Conservation (phyloP, 805 yeast species). For the Gaillardinia entomophila region DNA sequence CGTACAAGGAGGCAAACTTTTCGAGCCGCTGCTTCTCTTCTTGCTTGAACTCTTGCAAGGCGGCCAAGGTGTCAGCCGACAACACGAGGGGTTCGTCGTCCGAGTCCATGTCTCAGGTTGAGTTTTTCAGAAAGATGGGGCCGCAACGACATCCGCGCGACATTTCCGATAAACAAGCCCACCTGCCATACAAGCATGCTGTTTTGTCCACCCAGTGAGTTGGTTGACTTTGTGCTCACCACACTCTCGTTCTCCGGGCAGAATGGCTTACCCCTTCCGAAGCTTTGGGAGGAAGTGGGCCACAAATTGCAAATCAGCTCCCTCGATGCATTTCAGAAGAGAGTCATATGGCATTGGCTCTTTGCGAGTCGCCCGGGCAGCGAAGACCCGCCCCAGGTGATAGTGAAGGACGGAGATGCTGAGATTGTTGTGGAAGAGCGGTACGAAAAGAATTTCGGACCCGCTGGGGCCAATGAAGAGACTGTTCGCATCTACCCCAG, state of each 20-base stretch:
- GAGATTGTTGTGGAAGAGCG: constrained; percentile 10
- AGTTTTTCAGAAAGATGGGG: constrained; percentile 2
- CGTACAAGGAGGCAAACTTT: constrained; percentile 48
- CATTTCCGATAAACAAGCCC: not conserved
- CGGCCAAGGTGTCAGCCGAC: constrained; percentile 47
- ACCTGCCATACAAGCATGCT: constrained; percentile 4
- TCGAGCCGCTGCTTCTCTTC: constrained; percentile 57
- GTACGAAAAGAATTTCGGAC: constrained; percentile 11
- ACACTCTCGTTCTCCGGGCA: constrained; percentile 28
- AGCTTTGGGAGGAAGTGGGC: constrained; percentile 21
- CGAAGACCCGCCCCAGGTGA: constrained; percentile 6
- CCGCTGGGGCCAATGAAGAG: constrained; percentile 10
- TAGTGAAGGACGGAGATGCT: constrained; percentile 8
- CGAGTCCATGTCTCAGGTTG: constrained; percentile 23
- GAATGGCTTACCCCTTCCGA: constrained; percentile 19
- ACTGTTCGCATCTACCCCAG: constrained; percentile 29
- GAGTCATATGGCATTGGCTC: constrained; percentile 36
- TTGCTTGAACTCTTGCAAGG: constrained; percentile 55
- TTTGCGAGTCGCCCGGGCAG: constrained; percentile 15
- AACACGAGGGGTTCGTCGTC: constrained; percentile 41
- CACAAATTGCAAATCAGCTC: constrained; percentile 11
- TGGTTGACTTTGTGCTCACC: constrained; percentile 18
- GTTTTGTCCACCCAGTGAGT: constrained; percentile 14
- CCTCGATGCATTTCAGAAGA: constrained; percentile 32
- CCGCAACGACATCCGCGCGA: not conserved